Conservation (phyloP, 23 red algal species). For the Gracilaria gracilis region DNA sequence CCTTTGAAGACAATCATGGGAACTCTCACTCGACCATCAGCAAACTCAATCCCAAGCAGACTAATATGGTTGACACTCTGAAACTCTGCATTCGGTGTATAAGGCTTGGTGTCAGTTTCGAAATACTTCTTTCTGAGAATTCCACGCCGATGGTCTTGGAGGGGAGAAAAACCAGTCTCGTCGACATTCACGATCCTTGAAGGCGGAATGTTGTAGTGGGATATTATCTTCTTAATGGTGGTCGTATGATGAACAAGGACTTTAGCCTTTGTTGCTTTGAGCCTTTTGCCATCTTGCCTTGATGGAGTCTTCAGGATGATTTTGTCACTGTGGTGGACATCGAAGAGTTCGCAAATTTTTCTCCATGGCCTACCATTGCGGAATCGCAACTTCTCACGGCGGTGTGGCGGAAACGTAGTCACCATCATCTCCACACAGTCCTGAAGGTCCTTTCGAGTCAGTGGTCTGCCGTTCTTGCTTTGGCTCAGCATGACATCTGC, state of each 20-base stretch:
- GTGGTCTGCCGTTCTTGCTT: neutral
- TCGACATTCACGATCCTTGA: neutral
- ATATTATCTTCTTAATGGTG: neutral
- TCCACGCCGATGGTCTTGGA: no score
- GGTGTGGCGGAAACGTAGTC: neutral
- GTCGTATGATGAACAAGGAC: neutral
- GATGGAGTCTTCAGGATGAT: neutral
- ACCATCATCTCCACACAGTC: neutral
- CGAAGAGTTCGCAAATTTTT: neutral
- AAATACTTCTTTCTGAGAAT: conserved; percentile 8
- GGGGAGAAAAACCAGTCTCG: conserved; percentile 21
- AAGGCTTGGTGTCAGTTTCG: neutral
- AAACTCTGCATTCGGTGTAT: neutral
- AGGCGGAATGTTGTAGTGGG: neutral
- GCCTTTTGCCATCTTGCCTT: conserved; percentile 4
- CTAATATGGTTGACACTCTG: neutral
- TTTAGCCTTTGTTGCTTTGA: conserved; percentile 1
- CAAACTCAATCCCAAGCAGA: neutral
- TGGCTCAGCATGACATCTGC: neutral
- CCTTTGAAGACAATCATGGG: neutral
- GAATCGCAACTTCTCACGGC: neutral
- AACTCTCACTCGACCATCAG: neutral
- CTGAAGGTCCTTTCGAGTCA: neutral
- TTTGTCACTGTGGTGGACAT: neutral
- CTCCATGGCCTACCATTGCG: neutral